A percentile compares a stretch with the other conserved stretches of the same genome.
phyloP scores from a whole-genome alignment of 1,284 basidiomycete species.

The Sporisorium iseilematis-ciliati region DNA sequence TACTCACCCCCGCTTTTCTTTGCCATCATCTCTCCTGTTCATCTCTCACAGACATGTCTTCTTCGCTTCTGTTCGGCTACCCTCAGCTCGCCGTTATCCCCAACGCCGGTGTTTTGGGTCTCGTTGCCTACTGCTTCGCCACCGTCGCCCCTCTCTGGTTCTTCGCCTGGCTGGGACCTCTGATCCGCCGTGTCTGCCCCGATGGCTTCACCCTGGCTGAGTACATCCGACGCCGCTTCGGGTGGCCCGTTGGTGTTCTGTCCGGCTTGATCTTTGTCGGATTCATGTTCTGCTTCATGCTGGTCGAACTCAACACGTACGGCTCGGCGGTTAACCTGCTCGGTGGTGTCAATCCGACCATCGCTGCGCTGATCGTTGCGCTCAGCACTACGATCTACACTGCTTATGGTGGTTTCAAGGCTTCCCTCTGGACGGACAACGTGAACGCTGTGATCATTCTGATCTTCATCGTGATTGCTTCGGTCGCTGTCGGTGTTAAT shows the following conservation, averaged over 20 bases:
- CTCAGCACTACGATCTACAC: slow-evolving; percentile 69
- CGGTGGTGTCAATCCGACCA: slow-evolving; percentile 61
- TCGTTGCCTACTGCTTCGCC: slow-evolving; percentile 65
- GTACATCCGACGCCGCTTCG: slow-evolving; percentile 67
- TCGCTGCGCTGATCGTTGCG: slow-evolving; percentile 67
- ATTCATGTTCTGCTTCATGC: slow-evolving; percentile 70
- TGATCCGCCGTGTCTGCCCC: slow-evolving; percentile 65
- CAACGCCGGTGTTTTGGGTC: slow-evolving; percentile 64
- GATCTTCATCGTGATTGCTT: slow-evolving; percentile 65
- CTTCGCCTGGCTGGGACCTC: slow-evolving; percentile 68
- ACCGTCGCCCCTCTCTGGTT: slow-evolving; percentile 66
- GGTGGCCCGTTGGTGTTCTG: slow-evolving; percentile 67
- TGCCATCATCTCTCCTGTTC: neutral
- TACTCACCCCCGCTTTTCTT: slow-evolving; percentile 10
- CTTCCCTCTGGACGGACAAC: slow-evolving; percentile 69
- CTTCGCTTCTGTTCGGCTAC: slow-evolving; percentile 67
- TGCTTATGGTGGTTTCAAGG: slow-evolving; percentile 69
- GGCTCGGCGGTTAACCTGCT: slow-evolving; percentile 60
- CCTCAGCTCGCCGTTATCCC: slow-evolving; percentile 69
- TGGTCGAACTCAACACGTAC: slow-evolving; percentile 69
- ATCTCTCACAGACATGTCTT: slow-evolving; percentile 65
- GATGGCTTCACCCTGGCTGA: slow-evolving; percentile 69
- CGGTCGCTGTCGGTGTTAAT: slow-evolving; percentile 63
- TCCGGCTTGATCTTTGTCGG: slow-evolving; percentile 65
- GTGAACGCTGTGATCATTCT: slow-evolving; percentile 68